Conservation (phyloP, 208 protist genomes). For the Blechomonas ayalai region DNA sequence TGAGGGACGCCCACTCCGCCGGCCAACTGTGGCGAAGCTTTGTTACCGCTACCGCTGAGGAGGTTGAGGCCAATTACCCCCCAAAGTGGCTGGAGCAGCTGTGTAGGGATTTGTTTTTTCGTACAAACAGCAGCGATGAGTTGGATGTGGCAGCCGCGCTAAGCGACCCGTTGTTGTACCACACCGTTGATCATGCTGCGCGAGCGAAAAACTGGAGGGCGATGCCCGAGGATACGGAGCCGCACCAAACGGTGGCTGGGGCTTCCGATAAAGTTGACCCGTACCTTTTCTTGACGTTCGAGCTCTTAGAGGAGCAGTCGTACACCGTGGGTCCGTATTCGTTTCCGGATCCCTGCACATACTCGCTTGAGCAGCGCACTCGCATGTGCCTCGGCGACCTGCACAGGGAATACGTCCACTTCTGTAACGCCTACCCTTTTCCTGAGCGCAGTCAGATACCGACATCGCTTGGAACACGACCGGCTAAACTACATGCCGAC, state of each 20-base stretch:
- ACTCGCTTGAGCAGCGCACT: constrained; percentile 42
- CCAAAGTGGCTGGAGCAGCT: constrained; percentile 74
- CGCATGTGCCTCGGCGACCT: constrained; percentile 61
- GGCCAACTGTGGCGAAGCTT: constrained; percentile 46
- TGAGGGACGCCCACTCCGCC: constrained; percentile 27
- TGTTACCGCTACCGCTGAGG: constrained; percentile 8
- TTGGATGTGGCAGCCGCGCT: background rate
- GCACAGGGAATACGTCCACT: constrained; percentile 83
- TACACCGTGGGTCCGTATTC: constrained; percentile 62
- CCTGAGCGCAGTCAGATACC: constrained; percentile 77
- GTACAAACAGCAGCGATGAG: constrained; percentile 27
- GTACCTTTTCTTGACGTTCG: constrained; percentile 75
- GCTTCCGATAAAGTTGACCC: constrained; percentile 21
- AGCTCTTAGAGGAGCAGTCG: constrained; percentile 57
- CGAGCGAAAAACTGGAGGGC: background rate
- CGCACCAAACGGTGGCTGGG: background rate
- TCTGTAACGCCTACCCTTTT: constrained; percentile 85
- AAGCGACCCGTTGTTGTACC: background rate
- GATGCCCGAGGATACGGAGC: constrained; percentile 13
- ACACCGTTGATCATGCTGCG: background rate
- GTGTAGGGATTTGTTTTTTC: constrained; percentile 75
- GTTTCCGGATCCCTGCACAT: constrained; percentile 59
- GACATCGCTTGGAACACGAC: constrained; percentile 77
- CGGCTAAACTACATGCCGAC: constrained; percentile 65
- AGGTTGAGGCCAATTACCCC: constrained; percentile 19